Percentiles rank a stretch among this genome's conserved stretches.
phyloP scores from a whole-genome alignment of 2,329 filamentous ascomycete species.

The Neoscytalidium dimidiatum region DNA sequence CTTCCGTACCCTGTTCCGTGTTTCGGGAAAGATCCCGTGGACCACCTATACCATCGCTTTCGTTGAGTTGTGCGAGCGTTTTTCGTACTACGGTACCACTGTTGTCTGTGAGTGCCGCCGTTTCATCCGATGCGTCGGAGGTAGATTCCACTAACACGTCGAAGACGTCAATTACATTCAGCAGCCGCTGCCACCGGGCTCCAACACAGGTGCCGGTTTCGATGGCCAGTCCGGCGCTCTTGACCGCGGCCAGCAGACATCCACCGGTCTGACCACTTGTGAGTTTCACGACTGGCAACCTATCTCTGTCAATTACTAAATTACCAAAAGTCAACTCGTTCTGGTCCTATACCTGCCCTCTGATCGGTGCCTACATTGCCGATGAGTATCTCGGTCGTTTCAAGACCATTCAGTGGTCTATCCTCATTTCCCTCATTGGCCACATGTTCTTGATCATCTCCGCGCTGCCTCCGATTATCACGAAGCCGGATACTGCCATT shows the following conservation, averaged over 20 bases:
- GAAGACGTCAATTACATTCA: slow-evolving; percentile 45
- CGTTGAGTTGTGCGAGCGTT: slow-evolving; percentile 74
- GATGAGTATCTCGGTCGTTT: slow-evolving; percentile 62
- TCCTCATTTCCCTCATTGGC: slow-evolving; percentile 52
- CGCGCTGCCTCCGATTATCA: slow-evolving; percentile 51
- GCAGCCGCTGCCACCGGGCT: slow-evolving; percentile 36
- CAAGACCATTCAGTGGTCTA: slow-evolving; percentile 59
- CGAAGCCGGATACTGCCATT: slow-evolving; percentile 44
- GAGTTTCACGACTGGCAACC: slow-evolving; percentile 10
- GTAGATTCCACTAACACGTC: not conserved
- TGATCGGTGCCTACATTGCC: slow-evolving; percentile 58
- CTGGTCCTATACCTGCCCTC: slow-evolving; percentile 43
- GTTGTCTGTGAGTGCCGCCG: slow-evolving; percentile 58
- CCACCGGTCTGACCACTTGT: slow-evolving; percentile 37
- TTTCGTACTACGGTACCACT: slow-evolving; percentile 74
- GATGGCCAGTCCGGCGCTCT: slow-evolving; percentile 39
- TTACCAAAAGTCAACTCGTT: slow-evolving; percentile 37
- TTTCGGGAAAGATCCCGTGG: slow-evolving; percentile 66
- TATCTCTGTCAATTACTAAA: not conserved
- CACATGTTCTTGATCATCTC: slow-evolving; percentile 58
- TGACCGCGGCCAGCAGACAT: slow-evolving; percentile 39
- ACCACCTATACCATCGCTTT: slow-evolving; percentile 70
- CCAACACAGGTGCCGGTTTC: slow-evolving; percentile 29
- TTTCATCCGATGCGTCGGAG: not conserved
- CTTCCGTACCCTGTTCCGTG: slow-evolving; percentile 60